Percentiles rank a stretch among this genome's conserved stretches.
phyloP scores from a whole-genome alignment of 352 stramenopile genomes.

The Hyaloperonospora brassicae region DNA sequence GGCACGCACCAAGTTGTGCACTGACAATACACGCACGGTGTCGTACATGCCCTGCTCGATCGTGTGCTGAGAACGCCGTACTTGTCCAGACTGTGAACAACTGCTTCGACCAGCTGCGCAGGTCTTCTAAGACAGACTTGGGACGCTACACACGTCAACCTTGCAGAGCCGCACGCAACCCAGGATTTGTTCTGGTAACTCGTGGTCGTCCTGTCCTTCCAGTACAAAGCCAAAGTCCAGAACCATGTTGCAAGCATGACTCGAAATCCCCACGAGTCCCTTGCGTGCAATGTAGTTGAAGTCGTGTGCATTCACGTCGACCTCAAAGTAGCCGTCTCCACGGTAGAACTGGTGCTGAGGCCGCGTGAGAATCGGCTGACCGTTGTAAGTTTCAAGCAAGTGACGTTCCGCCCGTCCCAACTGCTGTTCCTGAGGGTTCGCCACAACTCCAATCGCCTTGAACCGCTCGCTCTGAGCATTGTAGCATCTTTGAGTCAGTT shows the following conservation, averaged over 20 bases:
- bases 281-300: slow-evolving; percentile 82
- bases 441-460: slow-evolving; percentile 76
- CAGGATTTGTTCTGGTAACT: slow-evolving; percentile 72
- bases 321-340: slow-evolving; percentile 69
- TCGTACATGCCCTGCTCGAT: too few relatives aligned
- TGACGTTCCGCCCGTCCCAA: slow-evolving; percentile 66
- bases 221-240: slow-evolving; percentile 80
- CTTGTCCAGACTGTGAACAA: too few relatives aligned
- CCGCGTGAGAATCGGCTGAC: slow-evolving; percentile 70
- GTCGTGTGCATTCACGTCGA: slow-evolving; percentile 74
- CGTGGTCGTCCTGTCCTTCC: slow-evolving; percentile 66
- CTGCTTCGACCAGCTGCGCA: too few relatives aligned
- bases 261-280: slow-evolving; percentile 57
- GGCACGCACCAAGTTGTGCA: too few relatives aligned
- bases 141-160: slow-evolving; percentile 53
- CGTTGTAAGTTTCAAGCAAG: slow-evolving; percentile 77
- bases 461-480: slow-evolving; percentile 59
- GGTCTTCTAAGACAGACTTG: slow-evolving; percentile 26
- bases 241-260: slow-evolving; percentile 75
- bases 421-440: slow-evolving; percentile 62
- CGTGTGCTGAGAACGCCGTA: too few relatives aligned
- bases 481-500: neutral
- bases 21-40: too few relatives aligned
- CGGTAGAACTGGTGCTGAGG: slow-evolving; percentile 71
- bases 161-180: slow-evolving; percentile 69